Conservation (phyloP, 192 early-diverging fungal species). For the Chytriomyces confervae region DNA sequence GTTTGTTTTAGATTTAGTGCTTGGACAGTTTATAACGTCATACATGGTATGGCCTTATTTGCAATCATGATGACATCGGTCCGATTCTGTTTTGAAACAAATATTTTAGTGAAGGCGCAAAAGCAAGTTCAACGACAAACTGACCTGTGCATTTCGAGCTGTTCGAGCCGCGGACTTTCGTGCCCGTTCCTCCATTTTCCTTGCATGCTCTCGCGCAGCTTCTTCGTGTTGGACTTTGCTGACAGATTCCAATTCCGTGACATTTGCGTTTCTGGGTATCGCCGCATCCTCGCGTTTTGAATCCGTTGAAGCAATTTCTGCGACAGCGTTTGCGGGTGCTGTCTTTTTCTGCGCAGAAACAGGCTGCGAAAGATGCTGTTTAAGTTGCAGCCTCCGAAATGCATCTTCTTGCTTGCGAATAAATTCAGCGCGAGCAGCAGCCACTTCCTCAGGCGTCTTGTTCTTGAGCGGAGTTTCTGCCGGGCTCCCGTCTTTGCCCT, state of each 20-base stretch:
- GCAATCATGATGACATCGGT: slow-evolving; percentile 32
- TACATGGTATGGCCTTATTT: slow-evolving; percentile 33
- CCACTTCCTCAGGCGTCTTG: no score
- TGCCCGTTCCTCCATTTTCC: neutral
- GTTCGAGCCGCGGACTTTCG: neutral
- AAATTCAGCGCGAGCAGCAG: neutral
- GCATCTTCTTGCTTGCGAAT: neutral
- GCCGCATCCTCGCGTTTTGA: no score
- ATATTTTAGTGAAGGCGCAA: neutral
- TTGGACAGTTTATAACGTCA: neutral
- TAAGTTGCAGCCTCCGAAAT: neutral
- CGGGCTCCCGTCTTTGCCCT: no score
- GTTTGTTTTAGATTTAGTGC: neutral
- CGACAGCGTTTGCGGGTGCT: no score
- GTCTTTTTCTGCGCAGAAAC: neutral
- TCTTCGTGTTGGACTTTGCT: neutral
- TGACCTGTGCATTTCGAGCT: neutral
- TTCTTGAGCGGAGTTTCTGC: no score
- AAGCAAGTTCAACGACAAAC: neutral
- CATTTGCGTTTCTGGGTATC: no score
- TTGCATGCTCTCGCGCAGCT: neutral
- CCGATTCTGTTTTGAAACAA: slow-evolving; percentile 6
- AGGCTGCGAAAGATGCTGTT: neutral
- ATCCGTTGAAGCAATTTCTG: no score
- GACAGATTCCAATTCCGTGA: no score